phyloP scores from a whole-genome alignment of 495 filamentous ascomycete species.

The Eremomyces bilateralis region DNA sequence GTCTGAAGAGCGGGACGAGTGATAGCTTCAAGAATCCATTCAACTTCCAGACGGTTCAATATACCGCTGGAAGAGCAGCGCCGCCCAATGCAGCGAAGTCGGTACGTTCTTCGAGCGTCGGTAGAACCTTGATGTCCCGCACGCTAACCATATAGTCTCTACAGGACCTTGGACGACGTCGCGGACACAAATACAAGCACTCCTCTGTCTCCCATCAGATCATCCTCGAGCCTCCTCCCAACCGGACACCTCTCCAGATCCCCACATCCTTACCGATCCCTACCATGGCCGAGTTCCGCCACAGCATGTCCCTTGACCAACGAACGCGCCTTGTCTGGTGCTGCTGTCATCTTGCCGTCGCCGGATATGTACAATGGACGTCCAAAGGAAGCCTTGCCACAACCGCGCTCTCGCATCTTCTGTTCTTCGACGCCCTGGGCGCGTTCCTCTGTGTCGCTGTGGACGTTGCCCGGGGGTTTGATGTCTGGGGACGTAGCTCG shows the following conservation, averaged over 20 bases:
- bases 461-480: conserved; percentile 84
- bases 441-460: conserved; percentile 85
- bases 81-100: conserved; percentile 51
- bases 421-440: conserved; percentile 83
- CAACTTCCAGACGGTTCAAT: conserved; percentile 59
- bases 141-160: conserved; percentile 1
- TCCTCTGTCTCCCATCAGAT: conserved; percentile 91
- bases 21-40: conserved; percentile 34
- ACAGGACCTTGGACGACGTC: conserved; percentile 59
- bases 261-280: conserved; percentile 92
- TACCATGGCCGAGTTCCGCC: conserved; percentile 62
- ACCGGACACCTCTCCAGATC: conserved; percentile 56
- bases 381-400: conserved; percentile 76
- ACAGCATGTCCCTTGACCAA: conserved; percentile 73
- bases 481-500: conserved; percentile 85
- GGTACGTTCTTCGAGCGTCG: too few species aligned
- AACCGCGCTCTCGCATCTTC: conserved; percentile 77
- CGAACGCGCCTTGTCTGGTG: conserved; percentile 70
- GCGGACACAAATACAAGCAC: conserved; percentile 95
- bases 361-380: conserved; percentile 63
- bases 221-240: conserved; percentile 80
- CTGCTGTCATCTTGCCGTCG: conserved; percentile 61
- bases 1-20: neutral
- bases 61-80: conserved; percentile 47
- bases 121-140: too few species aligned